Conservation (phyloP, 116 monocot species). For the Phalaenopsis hybrid region DNA sequence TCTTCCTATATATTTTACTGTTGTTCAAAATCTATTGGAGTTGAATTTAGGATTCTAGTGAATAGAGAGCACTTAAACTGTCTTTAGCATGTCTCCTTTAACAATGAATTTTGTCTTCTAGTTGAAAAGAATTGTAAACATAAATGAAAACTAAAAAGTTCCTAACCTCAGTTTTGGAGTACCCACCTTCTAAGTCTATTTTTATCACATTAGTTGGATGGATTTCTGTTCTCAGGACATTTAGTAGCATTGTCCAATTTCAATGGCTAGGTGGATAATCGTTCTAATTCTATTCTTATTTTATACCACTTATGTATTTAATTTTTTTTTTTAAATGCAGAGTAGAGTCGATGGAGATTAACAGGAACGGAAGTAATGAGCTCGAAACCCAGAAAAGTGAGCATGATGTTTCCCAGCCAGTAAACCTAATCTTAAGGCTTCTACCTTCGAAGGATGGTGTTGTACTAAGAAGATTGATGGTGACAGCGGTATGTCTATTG, state of each 20-base stretch:
- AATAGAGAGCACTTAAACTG: background rate
- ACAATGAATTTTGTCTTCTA: slow-evolving; percentile 1
- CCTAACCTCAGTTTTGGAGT: background rate
- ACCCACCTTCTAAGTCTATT: background rate
- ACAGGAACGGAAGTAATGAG: slow-evolving; percentile 1
- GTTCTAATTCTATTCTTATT: too few relatives aligned
- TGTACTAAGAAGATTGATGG: slow-evolving; percentile 56
- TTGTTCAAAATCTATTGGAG: background rate
- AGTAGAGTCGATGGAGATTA: slow-evolving; percentile 9
- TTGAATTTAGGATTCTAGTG: background rate
- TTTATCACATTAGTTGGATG: background rate
- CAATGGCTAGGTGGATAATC: background rate
- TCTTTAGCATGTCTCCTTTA: background rate
- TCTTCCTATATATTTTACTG: background rate
- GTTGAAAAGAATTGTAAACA: background rate
- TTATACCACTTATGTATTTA: background rate
- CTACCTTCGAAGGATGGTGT: slow-evolving; percentile 45
- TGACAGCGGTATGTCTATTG: slow-evolving; percentile 39
- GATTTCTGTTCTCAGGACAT: background rate
- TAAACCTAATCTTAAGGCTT: slow-evolving; percentile 40
- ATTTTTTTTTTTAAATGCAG: slow-evolving; percentile 10
- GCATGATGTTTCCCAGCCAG: slow-evolving; percentile 17
- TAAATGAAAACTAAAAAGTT: background rate
- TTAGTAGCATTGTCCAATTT: background rate
- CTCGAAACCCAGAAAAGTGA: slow-evolving; percentile 2